A percentile compares a stretch with the other conserved stretches of the same genome.
phyloP scores from a whole-genome alignment of 768 basidiomycete species.

The Exidia glandulosa region DNA sequence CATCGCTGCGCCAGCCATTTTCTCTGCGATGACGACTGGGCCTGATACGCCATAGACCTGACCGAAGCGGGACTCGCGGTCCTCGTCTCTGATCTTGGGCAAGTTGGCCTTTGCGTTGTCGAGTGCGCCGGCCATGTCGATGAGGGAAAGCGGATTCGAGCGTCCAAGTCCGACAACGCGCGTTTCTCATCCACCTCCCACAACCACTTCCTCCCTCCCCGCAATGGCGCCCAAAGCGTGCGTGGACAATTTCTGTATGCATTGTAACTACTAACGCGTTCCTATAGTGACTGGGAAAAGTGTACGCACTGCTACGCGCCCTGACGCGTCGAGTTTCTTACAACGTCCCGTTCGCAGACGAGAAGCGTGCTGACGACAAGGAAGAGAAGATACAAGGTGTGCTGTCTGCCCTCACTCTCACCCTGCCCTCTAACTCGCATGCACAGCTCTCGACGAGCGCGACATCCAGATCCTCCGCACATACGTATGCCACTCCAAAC shows the following conservation, averaged over 20 bases:
- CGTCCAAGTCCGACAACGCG: neutral
- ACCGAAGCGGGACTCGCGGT: constrained; percentile 76
- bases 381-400: constrained; percentile 85
- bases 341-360: constrained; percentile 42
- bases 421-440: neutral
- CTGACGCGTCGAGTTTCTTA: neutral
- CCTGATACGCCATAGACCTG: constrained; percentile 94
- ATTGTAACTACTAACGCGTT: constrained; percentile 6
- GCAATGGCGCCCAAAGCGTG: constrained; percentile 92
- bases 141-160: too few species aligned
- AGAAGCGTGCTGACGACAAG: constrained; percentile 80
- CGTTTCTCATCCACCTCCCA: constrained; percentile 11
- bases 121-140: constrained; percentile 94
- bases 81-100: constrained; percentile 82
- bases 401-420: constrained; percentile 14
- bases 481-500: constrained; percentile 47
- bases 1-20: constrained; percentile 95
- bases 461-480: constrained; percentile 99
- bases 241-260: constrained; percentile 23
- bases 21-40: constrained; percentile 94
- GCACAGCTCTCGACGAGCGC: constrained; percentile 86
- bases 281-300: constrained; percentile 91
- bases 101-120: constrained; percentile 83
- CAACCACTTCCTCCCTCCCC: constrained; percentile 14
- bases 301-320: constrained; percentile 38